Evolutionary conservation across 1,284 basidiomycete species (phyloP).

Genomic region (Apiotrichum veenhuisii): DNA sequence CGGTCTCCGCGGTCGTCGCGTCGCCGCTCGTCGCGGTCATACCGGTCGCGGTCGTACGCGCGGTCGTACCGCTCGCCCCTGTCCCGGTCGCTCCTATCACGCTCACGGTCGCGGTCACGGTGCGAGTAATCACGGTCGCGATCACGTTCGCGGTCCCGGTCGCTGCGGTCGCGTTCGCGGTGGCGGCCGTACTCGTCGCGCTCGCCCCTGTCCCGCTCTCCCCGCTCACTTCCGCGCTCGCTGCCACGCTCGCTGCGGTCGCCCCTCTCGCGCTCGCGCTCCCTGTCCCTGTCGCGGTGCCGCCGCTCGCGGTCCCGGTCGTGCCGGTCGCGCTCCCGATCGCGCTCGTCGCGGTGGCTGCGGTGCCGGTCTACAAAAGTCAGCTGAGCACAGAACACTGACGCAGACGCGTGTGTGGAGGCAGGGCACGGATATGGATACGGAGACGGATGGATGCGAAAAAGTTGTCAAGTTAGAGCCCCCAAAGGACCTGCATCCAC

Average conservation of each 20-base stretch:
- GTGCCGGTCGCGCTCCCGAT: conserved; percentile 2
- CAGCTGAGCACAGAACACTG: neutral
- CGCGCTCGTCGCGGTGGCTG: conserved; percentile 3
- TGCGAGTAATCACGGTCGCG: no score
- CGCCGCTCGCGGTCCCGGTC: conserved; percentile 6
- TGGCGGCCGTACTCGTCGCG: no score
- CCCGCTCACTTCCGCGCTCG: no score
- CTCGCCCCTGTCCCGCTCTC: no score
- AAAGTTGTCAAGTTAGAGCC: no score
- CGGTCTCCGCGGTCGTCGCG: neutral
- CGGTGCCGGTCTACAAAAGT: conserved; percentile 3
- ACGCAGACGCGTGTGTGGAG: neutral
- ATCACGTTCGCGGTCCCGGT: no score
- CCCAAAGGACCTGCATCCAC: no score
- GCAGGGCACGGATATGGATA: neutral
- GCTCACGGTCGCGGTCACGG: no score
- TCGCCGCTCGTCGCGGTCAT: no score
- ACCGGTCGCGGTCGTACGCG: no score
- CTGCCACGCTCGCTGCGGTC: conserved; percentile 18
- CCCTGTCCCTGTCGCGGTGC: conserved; percentile 13
- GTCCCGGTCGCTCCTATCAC: conserved; percentile 10
- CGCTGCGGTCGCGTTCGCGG: no score
- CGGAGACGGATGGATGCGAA: no score
- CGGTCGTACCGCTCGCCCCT: conserved; percentile 10
- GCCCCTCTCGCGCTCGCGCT: conserved; percentile 9